Percentiles rank a stretch among this genome's conserved stretches.
These are phyloP conservation scores for Trypanosoma melophagium DNA, from an alignment of 208 protist species.

Conservation along the genomic window DNA sequence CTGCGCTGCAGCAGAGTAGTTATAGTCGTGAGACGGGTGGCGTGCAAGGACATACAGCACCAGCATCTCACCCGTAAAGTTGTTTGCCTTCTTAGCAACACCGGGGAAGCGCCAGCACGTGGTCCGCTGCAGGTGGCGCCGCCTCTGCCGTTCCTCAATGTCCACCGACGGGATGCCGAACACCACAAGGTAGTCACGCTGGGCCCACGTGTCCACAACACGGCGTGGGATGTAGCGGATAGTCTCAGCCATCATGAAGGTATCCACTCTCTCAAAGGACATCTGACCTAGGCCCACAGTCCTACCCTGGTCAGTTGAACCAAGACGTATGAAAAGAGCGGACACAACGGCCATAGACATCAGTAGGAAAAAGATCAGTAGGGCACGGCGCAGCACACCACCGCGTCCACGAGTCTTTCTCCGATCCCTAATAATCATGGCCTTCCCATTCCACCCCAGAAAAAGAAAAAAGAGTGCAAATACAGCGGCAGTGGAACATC, in stretches of 20 bases:
- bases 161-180: constrained; percentile 50
- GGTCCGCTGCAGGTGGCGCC: constrained; percentile 39
- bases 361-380: constrained; percentile 16
- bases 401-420: no score
- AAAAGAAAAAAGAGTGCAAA: no score
- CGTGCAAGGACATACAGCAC: constrained; percentile 20
- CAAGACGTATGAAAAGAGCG: background rate
- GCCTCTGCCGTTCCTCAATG: constrained; percentile 15
- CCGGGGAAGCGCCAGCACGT: constrained; percentile 44
- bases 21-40: constrained; percentile 9
- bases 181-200: constrained; percentile 28
- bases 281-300: background rate
- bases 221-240: constrained; percentile 6
- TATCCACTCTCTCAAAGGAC: background rate
- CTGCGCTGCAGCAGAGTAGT: constrained; percentile 28
- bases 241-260: background rate
- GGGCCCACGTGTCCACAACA: constrained; percentile 1
- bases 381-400: constrained; percentile 30
- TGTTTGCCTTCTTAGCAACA: constrained; percentile 34
- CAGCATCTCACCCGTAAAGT: constrained; percentile 31
- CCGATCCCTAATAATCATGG: constrained; percentile 2
- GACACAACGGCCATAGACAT: background rate
- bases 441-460: constrained; percentile 29
- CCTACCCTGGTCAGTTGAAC: background rate
- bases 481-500: no score